Base-by-base conservation (phyloP, 805 yeast species). In the Saturnispora zaruensis region DNA sequence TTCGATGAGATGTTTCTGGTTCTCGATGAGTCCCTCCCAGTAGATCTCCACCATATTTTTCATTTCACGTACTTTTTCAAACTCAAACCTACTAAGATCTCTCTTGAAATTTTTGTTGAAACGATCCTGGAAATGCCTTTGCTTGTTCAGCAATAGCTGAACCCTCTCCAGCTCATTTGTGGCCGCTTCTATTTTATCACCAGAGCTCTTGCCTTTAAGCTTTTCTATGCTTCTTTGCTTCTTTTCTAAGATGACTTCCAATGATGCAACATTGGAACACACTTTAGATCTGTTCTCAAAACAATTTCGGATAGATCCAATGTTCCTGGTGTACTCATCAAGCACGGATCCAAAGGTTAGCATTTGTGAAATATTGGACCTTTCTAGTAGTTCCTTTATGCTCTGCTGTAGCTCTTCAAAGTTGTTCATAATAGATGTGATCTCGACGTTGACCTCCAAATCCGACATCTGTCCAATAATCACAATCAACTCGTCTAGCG, bases 1-100 rank as follows among this genome's bases (percentile, higher is more conserved):
- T 61, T 86, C 95, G 52, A 86, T 86, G 30, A 84, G 81, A 64
- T 89, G 96, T 68, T 93, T 93, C 66, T 93, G 99, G 30, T 89
- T 76, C 66, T 93, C 99, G 49, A 90, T 85, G 23, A 93, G 78
- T 47, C 93, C 80, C 65, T 93, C 98, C 62, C 95, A 76, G 59
- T 82, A 90, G 11, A 91, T 83, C 66, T 93, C 99, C 47, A 91
- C 86, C 54, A 89, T 78, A 59, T 86, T 86, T 62, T 96, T 78
- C 66, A 91, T 88, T 59, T 90, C 98, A 36, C 77, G 80, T 33
- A 87, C 76, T 58, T 82, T 85, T 51, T 84, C 91, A 41, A 72
- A 69, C 61, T 88, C 96, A 62, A 90, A 87, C 33, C 66, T 70
- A 16, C 70, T 74, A 25, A 91, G 66, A 58, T 93, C 96, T 38